These are phyloP conservation scores for Colletotrichum lindemuthianum DNA, from an alignment of 2,329 filamentous ascomycete species.

Conservation along the genomic window DNA sequence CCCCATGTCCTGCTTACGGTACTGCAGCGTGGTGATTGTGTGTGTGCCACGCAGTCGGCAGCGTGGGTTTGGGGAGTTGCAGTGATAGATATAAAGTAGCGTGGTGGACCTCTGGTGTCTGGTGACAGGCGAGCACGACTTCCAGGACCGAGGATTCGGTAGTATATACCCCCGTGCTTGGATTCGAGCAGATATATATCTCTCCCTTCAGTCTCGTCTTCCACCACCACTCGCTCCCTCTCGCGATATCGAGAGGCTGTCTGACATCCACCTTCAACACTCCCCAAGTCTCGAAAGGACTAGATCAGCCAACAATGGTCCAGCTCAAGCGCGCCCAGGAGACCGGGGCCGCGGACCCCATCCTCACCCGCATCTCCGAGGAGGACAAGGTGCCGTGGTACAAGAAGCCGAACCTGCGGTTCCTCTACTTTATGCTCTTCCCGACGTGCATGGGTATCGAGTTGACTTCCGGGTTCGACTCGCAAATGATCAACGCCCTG, in stretches of 20 bases:
- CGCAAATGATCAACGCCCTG: constrained; percentile 57
- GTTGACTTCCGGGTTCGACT: constrained; percentile 57
- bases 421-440: constrained; percentile 66
- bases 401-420: constrained; percentile 67
- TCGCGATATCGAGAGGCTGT: not conserved
- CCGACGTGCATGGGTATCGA: constrained; percentile 71
- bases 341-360: constrained; percentile 40
- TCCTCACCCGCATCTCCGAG: constrained; percentile 45
- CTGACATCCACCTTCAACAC: not conserved
- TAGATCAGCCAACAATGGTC: constrained; percentile 19
- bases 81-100: constrained; percentile 21
- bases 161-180: constrained; percentile 18
- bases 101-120: constrained; percentile 5
- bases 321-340: constrained; percentile 29
- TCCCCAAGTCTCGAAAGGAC: not conserved
- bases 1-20: not conserved
- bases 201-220: not conserved
- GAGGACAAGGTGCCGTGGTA: constrained; percentile 61
- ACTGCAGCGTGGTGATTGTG: not conserved
- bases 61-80: constrained; percentile 1
- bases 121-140: not conserved
- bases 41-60: not conserved
- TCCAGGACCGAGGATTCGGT: constrained; percentile 4
- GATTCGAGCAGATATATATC: constrained; percentile 12
- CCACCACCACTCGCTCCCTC: not conserved